phyloP scores from a whole-genome alignment of 192 early-diverging fungal species.

The Geranomyces variabilis region DNA sequence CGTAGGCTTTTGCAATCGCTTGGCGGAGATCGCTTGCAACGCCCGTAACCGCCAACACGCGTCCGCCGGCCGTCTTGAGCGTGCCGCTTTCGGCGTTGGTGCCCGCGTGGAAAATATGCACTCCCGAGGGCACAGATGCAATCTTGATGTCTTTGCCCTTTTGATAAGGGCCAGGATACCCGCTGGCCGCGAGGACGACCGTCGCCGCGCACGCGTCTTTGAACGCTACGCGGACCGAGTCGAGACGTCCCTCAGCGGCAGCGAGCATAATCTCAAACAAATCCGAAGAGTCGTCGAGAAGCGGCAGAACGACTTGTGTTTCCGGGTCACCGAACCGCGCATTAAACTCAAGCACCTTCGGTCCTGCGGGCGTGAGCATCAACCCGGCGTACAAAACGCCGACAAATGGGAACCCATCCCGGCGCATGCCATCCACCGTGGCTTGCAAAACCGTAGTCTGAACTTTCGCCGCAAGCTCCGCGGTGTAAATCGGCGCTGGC shows the following conservation, averaged over 20 bases:
- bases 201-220: conserved; percentile 82
- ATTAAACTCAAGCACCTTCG: conserved; percentile 98
- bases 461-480: conserved; percentile 71
- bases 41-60: conserved; percentile 92
- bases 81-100: conserved; percentile 63
- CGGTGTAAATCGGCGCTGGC: conserved; percentile 89
- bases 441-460: conserved; percentile 83
- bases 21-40: conserved; percentile 70
- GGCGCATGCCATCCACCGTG: conserved; percentile 94
- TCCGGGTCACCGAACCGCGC: conserved; percentile 98
- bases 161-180: conserved; percentile 87
- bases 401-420: conserved; percentile 94
- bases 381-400: conserved; percentile 96
- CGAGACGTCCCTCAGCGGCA: conserved; percentile 85
- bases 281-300: conserved; percentile 82
- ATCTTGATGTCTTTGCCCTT: conserved; percentile 82
- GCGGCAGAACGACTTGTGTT: conserved; percentile 92
- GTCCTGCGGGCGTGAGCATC: conserved; percentile 89
- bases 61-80: conserved; percentile 88
- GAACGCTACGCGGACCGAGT: conserved; percentile 78
- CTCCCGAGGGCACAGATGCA: conserved; percentile 45
- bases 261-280: conserved; percentile 87
- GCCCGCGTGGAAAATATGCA: conserved; percentile 92
- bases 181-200: conserved; percentile 88
- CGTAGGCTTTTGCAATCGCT: conserved; percentile 83